Evolutionary conservation across 2,329 filamentous ascomycete genomes (phyloP).

Genomic region (Calcarisporium arbuscula): DNA sequence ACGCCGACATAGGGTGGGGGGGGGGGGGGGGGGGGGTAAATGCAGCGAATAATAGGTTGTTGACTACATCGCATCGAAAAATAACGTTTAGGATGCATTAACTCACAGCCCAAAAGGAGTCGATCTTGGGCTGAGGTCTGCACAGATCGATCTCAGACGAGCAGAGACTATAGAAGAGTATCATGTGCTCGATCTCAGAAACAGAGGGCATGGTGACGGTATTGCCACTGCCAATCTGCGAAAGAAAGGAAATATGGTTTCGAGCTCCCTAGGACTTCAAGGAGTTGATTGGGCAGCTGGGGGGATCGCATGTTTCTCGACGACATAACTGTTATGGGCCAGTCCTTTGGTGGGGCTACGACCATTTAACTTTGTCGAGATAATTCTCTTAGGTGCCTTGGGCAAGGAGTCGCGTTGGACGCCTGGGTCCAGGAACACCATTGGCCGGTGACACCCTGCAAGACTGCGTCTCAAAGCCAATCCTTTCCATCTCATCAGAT

Average conservation of each 20-base stretch:
- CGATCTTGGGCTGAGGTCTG: constrained; percentile 51
- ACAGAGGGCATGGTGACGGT: constrained; percentile 44
- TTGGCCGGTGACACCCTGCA: constrained; percentile 35
- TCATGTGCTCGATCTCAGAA: constrained; percentile 47
- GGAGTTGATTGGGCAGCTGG: constrained; percentile 53
- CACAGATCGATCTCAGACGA: constrained; percentile 56
- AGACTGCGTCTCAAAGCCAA: constrained; percentile 42
- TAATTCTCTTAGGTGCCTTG: constrained; percentile 46
- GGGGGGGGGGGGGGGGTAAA: too few species aligned
- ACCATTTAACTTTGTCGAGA: constrained; percentile 53
- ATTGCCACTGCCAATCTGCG: constrained; percentile 48
- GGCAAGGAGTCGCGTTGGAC: constrained; percentile 61
- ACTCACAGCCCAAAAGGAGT: constrained; percentile 54
- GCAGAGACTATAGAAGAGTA: constrained; percentile 61
- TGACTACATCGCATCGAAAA: constrained; percentile 58
- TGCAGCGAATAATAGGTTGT: constrained; percentile 39
- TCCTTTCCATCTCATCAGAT: constrained; percentile 60
- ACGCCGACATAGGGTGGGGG: too few species aligned
- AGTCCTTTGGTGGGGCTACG: constrained; percentile 62
- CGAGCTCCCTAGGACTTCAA: constrained; percentile 51
- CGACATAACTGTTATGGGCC: constrained; percentile 56
- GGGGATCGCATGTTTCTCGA: constrained; percentile 46
- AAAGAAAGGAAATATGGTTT: constrained; percentile 49
- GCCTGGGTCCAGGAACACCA: constrained; percentile 52
- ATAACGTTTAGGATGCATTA: constrained; percentile 42